phyloP scores from a whole-genome alignment of 2,329 filamentous ascomycete species.

The Aspergillus texensis region DNA sequence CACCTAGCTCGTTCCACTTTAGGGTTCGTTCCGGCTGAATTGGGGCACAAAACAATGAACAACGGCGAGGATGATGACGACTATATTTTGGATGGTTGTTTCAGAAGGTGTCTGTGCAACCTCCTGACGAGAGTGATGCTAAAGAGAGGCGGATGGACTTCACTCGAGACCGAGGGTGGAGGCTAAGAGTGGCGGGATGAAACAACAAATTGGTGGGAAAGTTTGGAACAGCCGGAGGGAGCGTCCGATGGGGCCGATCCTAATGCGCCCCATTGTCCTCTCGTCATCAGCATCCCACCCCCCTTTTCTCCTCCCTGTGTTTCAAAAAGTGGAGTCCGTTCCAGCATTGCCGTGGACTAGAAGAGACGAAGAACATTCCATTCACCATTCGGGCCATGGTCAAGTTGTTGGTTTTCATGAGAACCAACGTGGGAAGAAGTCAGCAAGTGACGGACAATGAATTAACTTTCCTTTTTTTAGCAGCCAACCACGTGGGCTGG shows the following conservation, averaged over 20 bases:
- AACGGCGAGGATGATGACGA: slow-evolving; percentile 6
- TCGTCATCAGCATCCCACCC: not conserved
- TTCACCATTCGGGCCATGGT: not conserved
- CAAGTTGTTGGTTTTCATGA: not conserved
- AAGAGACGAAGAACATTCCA: slow-evolving; percentile 19
- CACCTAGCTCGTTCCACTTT: not conserved
- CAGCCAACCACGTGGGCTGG: slow-evolving; percentile 1
- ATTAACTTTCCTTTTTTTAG: not conserved
- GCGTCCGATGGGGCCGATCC: slow-evolving; percentile 9
- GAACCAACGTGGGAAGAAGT: not conserved
- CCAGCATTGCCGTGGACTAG: slow-evolving; percentile 18
- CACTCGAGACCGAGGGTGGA: slow-evolving; percentile 3
- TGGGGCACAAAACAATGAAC: not conserved
- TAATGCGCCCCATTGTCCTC: slow-evolving; percentile 1
- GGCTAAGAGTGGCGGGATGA: slow-evolving; percentile 20
- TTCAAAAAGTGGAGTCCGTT: slow-evolving; percentile 21
- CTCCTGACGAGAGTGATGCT: slow-evolving; percentile 7
- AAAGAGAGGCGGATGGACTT: slow-evolving; percentile 12
- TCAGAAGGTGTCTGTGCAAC: slow-evolving; percentile 7
- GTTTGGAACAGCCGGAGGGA: slow-evolving; percentile 3
- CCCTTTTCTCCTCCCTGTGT: slow-evolving; percentile 1
- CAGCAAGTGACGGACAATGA: not conserved
- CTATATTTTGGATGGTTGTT: not conserved
- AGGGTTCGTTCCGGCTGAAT: not conserved
- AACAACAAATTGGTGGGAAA: slow-evolving; percentile 13